A percentile compares a stretch with the other conserved stretches of the same genome.
Evolutionary conservation across 2,329 filamentous ascomycete genomes (phyloP).

Genomic region (Talaromyces sp.): DNA sequence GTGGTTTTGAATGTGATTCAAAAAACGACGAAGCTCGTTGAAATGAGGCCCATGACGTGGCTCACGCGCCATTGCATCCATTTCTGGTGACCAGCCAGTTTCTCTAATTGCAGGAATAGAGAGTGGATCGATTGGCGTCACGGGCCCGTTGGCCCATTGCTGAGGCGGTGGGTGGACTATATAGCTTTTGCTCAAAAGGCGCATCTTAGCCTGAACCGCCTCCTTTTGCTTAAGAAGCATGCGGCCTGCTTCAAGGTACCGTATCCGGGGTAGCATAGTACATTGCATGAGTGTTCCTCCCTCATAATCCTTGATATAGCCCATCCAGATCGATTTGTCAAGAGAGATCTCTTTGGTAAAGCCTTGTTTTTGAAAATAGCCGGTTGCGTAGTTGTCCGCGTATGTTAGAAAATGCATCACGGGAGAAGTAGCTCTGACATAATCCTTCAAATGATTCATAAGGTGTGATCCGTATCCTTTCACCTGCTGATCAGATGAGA

Average conservation of each 20-base stretch:
- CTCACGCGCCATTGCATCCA: constrained; percentile 94
- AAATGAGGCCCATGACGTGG: constrained; percentile 95
- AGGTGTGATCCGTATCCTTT: constrained; percentile 97
- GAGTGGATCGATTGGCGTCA: constrained; percentile 75
- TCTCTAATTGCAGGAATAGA: constrained; percentile 82
- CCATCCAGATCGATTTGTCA: constrained; percentile 91
- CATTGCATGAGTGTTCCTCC: constrained; percentile 99
- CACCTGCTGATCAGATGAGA: constrained; percentile 95
- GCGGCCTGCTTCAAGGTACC: constrained; percentile 86
- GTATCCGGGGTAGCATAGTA: constrained; percentile 89
- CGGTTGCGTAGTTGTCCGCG: constrained; percentile 97
- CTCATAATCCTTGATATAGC: constrained; percentile 99
- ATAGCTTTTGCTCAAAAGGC: constrained; percentile 83
- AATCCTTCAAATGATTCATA: constrained; percentile 97
- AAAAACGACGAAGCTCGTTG: constrained; percentile 84
- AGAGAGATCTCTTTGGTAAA: constrained; percentile 98
- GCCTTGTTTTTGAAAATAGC: constrained; percentile 98
- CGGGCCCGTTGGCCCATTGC: constrained; percentile 71
- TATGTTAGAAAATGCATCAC: constrained; percentile 99
- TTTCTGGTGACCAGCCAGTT: constrained; percentile 92
- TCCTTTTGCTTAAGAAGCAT: constrained; percentile 98
- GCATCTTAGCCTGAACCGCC: constrained; percentile 89
- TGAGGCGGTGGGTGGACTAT: constrained; percentile 79
- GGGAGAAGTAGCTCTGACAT: constrained; percentile 91
- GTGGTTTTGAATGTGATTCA: constrained; percentile 95